Conservation (phyloP, 2,329 filamentous ascomycete species). For the Lachnellula occidentalis region DNA sequence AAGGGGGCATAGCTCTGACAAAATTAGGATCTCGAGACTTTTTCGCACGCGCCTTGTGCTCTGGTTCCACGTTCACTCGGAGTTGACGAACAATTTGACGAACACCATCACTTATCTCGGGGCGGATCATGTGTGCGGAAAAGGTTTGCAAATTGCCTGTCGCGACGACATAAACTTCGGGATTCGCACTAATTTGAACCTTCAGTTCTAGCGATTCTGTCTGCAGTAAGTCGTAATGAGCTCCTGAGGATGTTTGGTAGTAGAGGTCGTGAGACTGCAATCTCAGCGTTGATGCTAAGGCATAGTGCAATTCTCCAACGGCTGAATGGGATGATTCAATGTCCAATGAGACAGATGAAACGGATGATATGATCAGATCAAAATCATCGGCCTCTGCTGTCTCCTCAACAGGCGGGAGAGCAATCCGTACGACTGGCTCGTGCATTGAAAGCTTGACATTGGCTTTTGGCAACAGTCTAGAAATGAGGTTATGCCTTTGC, state of each 20-base stretch:
- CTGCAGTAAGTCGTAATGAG: conserved; percentile 79
- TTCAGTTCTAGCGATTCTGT: conserved; percentile 88
- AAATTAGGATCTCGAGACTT: conserved; percentile 57
- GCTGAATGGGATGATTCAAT: conserved; percentile 92
- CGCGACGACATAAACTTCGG: conserved; percentile 76
- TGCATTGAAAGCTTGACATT: conserved; percentile 95
- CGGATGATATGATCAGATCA: conserved; percentile 89
- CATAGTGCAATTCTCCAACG: conserved; percentile 80
- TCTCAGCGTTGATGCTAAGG: conserved; percentile 73
- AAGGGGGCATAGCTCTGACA: conserved; percentile 71
- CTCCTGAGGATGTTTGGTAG: conserved; percentile 81
- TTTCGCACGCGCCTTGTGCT: conserved; percentile 47
- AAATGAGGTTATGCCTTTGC: conserved; percentile 66
- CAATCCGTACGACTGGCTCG: conserved; percentile 87
- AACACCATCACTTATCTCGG: conserved; percentile 88
- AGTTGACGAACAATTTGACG: conserved; percentile 87
- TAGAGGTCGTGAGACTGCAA: conserved; percentile 85
- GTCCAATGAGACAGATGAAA: conserved; percentile 89
- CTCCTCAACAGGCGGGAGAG: conserved; percentile 71
- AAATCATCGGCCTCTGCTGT: conserved; percentile 70
- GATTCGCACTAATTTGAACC: conserved; percentile 75
- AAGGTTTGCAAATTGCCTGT: conserved; percentile 80
- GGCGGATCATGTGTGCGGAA: conserved; percentile 80
- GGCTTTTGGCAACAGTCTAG: conserved; percentile 86
- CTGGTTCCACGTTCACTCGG: conserved; percentile 61